These are phyloP conservation scores for Plantago ovata DNA, from an alignment of 257 asterid species.

Conservation along the genomic window DNA sequence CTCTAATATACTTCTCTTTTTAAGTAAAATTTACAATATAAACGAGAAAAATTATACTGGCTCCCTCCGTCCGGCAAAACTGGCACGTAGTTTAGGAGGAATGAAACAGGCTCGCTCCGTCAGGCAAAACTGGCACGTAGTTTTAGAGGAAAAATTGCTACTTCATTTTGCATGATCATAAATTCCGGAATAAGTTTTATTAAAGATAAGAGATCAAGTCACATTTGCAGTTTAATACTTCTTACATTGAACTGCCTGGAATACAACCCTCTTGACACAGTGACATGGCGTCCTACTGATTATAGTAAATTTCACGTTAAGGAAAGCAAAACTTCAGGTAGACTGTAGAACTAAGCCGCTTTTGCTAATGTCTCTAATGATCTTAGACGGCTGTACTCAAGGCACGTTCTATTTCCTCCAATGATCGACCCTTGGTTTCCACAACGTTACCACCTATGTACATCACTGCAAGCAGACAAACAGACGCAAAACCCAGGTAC, in stretches of 20 bases:
- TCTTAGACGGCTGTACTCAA: slow-evolving; percentile 42
- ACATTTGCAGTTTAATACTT: slow-evolving; percentile 8
- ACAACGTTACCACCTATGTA: slow-evolving; percentile 75
- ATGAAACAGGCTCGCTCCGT: no score
- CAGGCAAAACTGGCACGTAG: no score
- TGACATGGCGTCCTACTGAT: slow-evolving; percentile 1
- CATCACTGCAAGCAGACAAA: slow-evolving; percentile 67
- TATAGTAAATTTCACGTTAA: background rate
- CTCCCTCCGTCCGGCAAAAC: no score
- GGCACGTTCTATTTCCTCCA: slow-evolving; percentile 88
- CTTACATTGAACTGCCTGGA: slow-evolving; percentile 19
- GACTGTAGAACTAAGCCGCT: background rate
- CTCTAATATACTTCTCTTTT: no score
- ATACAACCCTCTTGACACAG: background rate
- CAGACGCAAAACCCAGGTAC: slow-evolving; percentile 82
- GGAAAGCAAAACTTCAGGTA: background rate
- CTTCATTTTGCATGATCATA: background rate
- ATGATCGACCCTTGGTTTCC: slow-evolving; percentile 89
- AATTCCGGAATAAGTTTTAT: slow-evolving; percentile 9
- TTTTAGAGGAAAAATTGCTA: no score
- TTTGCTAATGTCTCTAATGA: background rate
- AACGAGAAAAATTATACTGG: no score
- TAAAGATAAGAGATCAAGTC: slow-evolving; percentile 6
- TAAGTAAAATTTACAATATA: no score
- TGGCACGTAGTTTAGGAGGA: no score